Base-by-base conservation (phyloP, 805 yeast species). In the Danielia oregonensis region DNA sequence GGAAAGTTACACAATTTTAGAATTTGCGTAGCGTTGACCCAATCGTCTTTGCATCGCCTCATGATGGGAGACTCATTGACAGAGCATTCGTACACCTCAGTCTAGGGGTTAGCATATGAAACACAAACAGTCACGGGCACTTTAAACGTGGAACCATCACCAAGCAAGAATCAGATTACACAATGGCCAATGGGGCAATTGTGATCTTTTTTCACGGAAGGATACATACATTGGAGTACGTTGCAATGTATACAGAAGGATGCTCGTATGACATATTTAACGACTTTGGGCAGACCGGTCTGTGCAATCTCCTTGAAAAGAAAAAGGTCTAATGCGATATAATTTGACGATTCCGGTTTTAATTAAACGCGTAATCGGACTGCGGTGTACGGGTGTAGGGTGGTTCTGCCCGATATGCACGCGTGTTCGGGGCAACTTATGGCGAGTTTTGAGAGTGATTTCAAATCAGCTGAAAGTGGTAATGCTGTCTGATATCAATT, bases 1-100 rank as follows among this genome's bases (percentile, higher is more conserved):
- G 96, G 95, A 57, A 88, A 88, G 55, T 85, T 82, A 30, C 97
- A 96, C 27, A 91, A 89, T 58, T 91, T 91, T 42, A 91, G 68
- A 30, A 91, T 86, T 57, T 91, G 97, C 17, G 97, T 91, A 9
- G 97, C 97, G 61, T 91, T 91, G 40, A 93, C 87, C 97, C 97
- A 93, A 48, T 89, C 85, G 57, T 93, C 98, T 32, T 74, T 70
- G 41, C 86, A 80, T 38, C 97, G 71, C 49, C 97, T 76, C 97
- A 93, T 93, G 11, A 84, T 79, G 17, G 89, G 84, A 13, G 82
- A 79, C 23, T 80, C 77, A 32, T 79, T 74, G 46, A 74, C 75
- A 17, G 75, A 61, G 49, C 80, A 70, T 65, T 91, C 85, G 64
- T 84, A 94, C 42, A 89, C 91, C 54, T 67, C 73, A 26, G 68